phyloP scores from a whole-genome alignment of 257 asterid species.

The Solanum lignicaule region DNA sequence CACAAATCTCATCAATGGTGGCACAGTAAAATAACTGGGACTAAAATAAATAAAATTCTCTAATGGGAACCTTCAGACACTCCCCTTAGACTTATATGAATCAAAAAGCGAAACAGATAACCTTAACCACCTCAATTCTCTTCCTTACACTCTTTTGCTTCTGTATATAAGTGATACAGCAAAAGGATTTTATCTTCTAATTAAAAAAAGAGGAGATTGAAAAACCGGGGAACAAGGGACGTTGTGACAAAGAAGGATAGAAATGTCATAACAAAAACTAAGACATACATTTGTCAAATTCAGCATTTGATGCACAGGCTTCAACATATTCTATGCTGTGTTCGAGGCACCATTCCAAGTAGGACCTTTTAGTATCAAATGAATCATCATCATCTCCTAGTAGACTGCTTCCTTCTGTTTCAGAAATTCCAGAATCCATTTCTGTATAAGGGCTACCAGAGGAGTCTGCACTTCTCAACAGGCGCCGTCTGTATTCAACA shows the following conservation, averaged over 20 bases:
- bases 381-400: slow-evolving; percentile 61
- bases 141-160: not conserved
- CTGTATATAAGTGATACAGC: not conserved
- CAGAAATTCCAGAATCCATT: slow-evolving; percentile 66
- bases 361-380: slow-evolving; percentile 38
- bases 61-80: not conserved
- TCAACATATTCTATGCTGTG: slow-evolving; percentile 76
- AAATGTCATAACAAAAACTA: not conserved
- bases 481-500: slow-evolving; percentile 55
- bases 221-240: not conserved
- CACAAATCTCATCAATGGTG: not conserved
- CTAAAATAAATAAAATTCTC: not conserved
- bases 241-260: not conserved
- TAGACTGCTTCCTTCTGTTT: slow-evolving; percentile 81
- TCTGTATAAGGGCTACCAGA: slow-evolving; percentile 20
- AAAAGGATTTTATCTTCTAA: not conserved
- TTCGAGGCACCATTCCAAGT: slow-evolving; percentile 77
- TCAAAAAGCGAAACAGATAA: not conserved
- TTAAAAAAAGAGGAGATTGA: not conserved
- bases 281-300: slow-evolving; percentile 74
- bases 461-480: slow-evolving; percentile 43
- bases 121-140: not conserved
- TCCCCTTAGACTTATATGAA: not conserved
- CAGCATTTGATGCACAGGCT: slow-evolving; percentile 81
- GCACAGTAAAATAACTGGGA: not conserved